These are phyloP conservation scores for Poa annua DNA, from an alignment of 176 grass and related monocot genomes.

Conservation along the genomic window DNA sequence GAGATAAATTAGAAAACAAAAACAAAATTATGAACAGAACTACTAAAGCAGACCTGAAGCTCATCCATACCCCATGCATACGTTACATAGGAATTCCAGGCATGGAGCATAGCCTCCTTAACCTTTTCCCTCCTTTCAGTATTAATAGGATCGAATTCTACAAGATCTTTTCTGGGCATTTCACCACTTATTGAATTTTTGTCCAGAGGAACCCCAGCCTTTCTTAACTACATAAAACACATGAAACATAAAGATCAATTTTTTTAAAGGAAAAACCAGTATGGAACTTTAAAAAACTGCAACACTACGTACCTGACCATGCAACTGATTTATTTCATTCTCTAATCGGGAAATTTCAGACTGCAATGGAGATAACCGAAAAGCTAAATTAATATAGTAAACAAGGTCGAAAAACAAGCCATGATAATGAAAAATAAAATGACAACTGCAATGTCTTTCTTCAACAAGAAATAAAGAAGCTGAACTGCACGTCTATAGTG, in stretches of 20 bases:
- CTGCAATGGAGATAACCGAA: constrained; percentile 54
- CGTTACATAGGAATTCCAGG: constrained; percentile 93
- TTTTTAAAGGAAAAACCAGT: neutral
- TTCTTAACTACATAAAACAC: constrained; percentile 71
- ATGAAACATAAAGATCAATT: neutral
- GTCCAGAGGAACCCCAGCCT: constrained; percentile 53
- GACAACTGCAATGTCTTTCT: constrained; percentile 13
- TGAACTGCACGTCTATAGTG: constrained; percentile 28
- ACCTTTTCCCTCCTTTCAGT: constrained; percentile 89
- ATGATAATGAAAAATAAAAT: constrained; percentile 14
- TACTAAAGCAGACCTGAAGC: constrained; percentile 77
- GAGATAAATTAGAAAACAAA: constrained; percentile 37
- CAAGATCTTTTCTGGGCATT: constrained; percentile 39
- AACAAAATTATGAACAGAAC: constrained; percentile 36
- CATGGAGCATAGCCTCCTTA: constrained; percentile 93
- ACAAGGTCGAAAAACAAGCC: neutral
- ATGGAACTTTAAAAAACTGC: constrained; percentile 25
- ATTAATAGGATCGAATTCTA: constrained; percentile 77
- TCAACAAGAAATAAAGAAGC: constrained; percentile 4
- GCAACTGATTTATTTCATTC: constrained; percentile 68
- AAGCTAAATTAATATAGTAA: constrained; percentile 31
- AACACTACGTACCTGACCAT: constrained; percentile 75
- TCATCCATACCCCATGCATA: constrained; percentile 98
- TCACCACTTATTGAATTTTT: constrained; percentile 48
- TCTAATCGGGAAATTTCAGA: constrained; percentile 66